Evolutionary conservation across 805 yeast species (phyloP), one percentile per base, ranked within the genome.

Genomic region (Allodekkera sacchari): DNA sequence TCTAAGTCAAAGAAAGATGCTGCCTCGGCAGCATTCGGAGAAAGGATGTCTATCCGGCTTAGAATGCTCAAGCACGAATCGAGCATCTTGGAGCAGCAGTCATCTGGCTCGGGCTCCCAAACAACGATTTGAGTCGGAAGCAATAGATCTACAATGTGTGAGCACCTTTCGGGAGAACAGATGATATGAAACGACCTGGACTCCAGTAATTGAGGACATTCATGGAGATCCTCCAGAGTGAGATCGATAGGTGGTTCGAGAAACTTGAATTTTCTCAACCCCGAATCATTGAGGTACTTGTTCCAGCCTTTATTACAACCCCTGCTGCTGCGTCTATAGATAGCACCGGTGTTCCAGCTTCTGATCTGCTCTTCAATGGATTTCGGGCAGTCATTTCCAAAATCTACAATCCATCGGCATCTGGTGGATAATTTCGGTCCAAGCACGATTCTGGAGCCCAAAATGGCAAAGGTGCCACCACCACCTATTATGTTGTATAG

Each of bases 81-180:
- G 23, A 74, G 53, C 35, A 72, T 64, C 21, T 65, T 77, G 2
- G 74, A 68, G 0, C 47, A 52, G 51, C 95, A 83, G 14, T 69
- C 69, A 36, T 76, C 82, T 1, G 96, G 96, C 6, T 82, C 70
- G 0, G 96, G 96, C 54, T 88, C 97, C 77, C 87, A 89, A 0
- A 82, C 68, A 33, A 74, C 63, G 3, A 61, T 43, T 11, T 19
- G 13, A 9, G 18, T 15, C 5, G 36, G 48, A 13, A 46, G 29
- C 27, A 66, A 37, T 8, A 55, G 52, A 2, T 49, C 49, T 7
- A 77, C 44, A 20, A 81, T 66, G 12, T 64, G 68, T 4, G 47
- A 41, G 35, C 77, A 75, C 25, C 95, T 52, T 4, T 58, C 66
- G 1, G 88, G 76, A 0, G 89, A 74, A 45, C 94, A 83, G 13